Conservation (phyloP, 2,329 filamentous ascomycete species). For the Leptographium galeiforme region DNA sequence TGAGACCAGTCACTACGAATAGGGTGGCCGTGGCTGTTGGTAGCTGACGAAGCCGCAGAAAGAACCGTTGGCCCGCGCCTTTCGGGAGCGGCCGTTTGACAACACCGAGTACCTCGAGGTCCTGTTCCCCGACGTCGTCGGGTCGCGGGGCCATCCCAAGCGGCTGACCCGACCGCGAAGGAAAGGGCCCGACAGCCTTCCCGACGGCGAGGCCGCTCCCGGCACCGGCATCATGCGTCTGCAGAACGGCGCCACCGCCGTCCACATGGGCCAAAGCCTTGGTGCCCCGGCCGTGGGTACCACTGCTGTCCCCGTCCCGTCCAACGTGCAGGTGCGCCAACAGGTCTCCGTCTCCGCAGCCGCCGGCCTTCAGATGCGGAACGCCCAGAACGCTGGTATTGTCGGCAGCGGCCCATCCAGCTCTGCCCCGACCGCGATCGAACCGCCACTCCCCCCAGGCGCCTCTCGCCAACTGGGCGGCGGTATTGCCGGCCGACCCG, state of each 20-base stretch:
- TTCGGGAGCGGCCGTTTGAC: constrained; percentile 44
- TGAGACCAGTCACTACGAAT: constrained; percentile 18
- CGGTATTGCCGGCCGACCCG: neutral
- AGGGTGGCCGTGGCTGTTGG: too few species aligned
- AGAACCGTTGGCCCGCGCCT: constrained; percentile 43
- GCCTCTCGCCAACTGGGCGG: neutral
- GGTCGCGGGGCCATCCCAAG: constrained; percentile 45
- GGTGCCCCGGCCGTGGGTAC: constrained; percentile 12
- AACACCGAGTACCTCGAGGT: constrained; percentile 49
- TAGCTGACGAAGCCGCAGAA: constrained; percentile 22
- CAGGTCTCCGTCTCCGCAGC: constrained; percentile 3
- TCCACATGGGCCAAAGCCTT: neutral
- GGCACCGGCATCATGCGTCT: constrained; percentile 34
- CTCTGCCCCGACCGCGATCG: neutral
- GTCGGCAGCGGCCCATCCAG: neutral
- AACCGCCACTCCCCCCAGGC: constrained; percentile 1
- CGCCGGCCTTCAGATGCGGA: neutral
- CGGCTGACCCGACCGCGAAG: constrained; percentile 42
- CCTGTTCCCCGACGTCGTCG: constrained; percentile 45
- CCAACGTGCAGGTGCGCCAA: constrained; percentile 1
- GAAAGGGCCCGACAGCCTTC: constrained; percentile 31
- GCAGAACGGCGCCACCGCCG: constrained; percentile 16
- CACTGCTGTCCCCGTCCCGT: constrained; percentile 9
- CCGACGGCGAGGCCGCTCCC: constrained; percentile 28
- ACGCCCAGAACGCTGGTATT: neutral